Conservation (phyloP, 176 grass and related monocot species). For the Musa beccarii region DNA sequence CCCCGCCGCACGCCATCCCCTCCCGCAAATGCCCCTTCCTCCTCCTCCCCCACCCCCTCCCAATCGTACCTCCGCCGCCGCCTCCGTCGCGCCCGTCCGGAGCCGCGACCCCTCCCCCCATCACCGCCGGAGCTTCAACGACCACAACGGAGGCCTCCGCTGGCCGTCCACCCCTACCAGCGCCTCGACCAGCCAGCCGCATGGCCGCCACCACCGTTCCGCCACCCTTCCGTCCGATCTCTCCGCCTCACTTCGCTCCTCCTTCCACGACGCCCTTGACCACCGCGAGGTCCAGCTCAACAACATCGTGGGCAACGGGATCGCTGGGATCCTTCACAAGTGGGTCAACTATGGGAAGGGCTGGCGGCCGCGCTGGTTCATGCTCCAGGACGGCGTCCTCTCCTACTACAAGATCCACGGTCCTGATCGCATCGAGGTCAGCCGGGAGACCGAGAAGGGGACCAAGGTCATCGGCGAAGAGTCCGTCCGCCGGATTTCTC, state of each 20-base stretch:
- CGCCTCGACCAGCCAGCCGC: background rate
- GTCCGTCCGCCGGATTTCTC: constrained; percentile 48
- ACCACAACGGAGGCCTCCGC: background rate
- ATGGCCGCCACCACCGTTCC: background rate
- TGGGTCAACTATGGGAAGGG: constrained; percentile 98
- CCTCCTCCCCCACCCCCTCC: constrained; percentile 7
- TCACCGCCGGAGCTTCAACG: no score
- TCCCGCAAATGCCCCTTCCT: constrained; percentile 10
- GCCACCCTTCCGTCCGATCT: background rate
- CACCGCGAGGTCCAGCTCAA: constrained; percentile 46
- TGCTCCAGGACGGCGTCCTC: constrained; percentile 75
- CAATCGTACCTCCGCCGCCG: constrained; percentile 12
- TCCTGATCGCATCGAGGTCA: constrained; percentile 79
- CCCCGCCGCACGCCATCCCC: constrained; percentile 15
- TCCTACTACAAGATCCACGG: constrained; percentile 99
- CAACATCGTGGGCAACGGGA: constrained; percentile 60
- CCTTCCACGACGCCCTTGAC: constrained; percentile 17
- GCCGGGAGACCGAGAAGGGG: constrained; percentile 55
- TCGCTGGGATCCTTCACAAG: constrained; percentile 85
- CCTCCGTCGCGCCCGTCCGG: constrained; percentile 20
- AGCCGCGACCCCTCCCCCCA: constrained; percentile 7
- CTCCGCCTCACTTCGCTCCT: constrained; percentile 17
- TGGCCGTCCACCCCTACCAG: background rate
- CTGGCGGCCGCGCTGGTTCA: constrained; percentile 88
- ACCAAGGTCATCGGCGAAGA: constrained; percentile 94